Evolutionary conservation across 768 basidiomycete genomes (phyloP).

Genomic region (Kwoniella botswanensis): DNA sequence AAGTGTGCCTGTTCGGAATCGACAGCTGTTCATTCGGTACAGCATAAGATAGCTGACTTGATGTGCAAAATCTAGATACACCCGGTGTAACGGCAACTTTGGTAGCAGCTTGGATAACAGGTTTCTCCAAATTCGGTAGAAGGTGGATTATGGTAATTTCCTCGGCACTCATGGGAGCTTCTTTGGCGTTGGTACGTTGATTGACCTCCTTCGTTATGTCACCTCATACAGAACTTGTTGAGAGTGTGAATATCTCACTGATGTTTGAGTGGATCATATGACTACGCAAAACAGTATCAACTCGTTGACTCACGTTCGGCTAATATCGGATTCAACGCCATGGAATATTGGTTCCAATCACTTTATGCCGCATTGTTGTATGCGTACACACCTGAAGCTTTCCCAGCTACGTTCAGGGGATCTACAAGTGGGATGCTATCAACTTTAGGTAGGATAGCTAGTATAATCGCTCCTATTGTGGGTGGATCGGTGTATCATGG

Average conservation of each 20-base stretch:
- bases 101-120: conserved; percentile 39
- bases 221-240: too few species aligned
- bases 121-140: conserved; percentile 34
- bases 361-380: conserved; percentile 58
- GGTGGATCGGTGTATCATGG: conserved; percentile 34
- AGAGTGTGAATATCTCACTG: too few species aligned
- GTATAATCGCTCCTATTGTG: conserved; percentile 41
- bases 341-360: conserved; percentile 53
- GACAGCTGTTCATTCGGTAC: not conserved
- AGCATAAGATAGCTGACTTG: not conserved
- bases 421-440: conserved; percentile 65
- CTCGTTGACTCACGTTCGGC: conserved; percentile 34
- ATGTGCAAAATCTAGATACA: conserved; percentile 23
- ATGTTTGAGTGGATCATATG: too few species aligned
- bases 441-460: conserved; percentile 50
- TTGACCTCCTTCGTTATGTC: not conserved
- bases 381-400: conserved; percentile 68
- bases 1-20: conserved; percentile 5
- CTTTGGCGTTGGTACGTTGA: conserved; percentile 28
- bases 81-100: conserved; percentile 44
- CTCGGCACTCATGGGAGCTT: conserved; percentile 41
- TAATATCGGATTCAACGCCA: conserved; percentile 46
- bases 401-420: conserved; percentile 67
- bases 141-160: conserved; percentile 42
- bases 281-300: conserved; percentile 33